Evolutionary conservation across 2,329 filamentous ascomycete species (phyloP).

Genomic region (Reticulascus tulasneorum): DNA sequence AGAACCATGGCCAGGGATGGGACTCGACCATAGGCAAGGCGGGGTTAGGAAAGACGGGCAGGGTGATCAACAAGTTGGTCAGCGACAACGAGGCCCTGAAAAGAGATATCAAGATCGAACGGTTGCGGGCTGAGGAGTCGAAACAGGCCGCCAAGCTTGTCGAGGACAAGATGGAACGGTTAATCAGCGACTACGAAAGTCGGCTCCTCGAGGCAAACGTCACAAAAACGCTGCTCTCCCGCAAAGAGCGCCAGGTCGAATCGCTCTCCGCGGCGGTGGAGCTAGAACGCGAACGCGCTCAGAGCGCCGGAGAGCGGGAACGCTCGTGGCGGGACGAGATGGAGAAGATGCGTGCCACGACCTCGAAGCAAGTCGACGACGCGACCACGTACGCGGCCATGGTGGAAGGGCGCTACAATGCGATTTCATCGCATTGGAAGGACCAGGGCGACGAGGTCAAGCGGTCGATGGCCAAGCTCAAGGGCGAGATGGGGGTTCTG

Average conservation of each 20-base stretch:
- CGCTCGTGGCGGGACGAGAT: constrained; percentile 59
- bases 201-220: constrained; percentile 66
- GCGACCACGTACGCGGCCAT: constrained; percentile 62
- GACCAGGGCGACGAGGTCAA: constrained; percentile 62
- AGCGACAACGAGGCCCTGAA: constrained; percentile 76
- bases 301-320: constrained; percentile 57
- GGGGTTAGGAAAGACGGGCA: constrained; percentile 68
- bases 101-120: constrained; percentile 66
- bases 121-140: constrained; percentile 64
- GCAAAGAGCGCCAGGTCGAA: constrained; percentile 72
- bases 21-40: constrained; percentile 67
- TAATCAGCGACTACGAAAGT: constrained; percentile 65
- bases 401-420: constrained; percentile 67
- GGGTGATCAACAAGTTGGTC: constrained; percentile 77
- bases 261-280: constrained; percentile 62
- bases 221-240: constrained; percentile 65
- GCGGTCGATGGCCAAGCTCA: constrained; percentile 44
- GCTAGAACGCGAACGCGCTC: constrained; percentile 58
- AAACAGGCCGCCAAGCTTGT: constrained; percentile 63
- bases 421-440: constrained; percentile 62
- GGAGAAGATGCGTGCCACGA: constrained; percentile 56
- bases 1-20: constrained; percentile 41
- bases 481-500: constrained; percentile 50
- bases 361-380: constrained; percentile 60
- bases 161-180: constrained; percentile 68